phyloP scores from a whole-genome alignment of 495 filamentous ascomycete genomes.

The Acidiella bohemica region DNA sequence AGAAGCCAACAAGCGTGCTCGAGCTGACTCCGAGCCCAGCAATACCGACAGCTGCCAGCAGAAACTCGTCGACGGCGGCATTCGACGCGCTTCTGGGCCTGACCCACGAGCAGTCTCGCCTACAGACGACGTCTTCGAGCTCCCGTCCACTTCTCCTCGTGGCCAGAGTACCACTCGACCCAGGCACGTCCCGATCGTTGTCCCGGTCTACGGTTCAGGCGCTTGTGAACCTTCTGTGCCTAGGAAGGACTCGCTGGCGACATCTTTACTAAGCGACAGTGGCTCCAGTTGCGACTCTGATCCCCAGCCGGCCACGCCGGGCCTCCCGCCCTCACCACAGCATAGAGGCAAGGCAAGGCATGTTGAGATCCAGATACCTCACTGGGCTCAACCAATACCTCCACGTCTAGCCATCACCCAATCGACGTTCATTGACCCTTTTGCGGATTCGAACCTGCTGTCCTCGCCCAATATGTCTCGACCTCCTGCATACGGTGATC shows the following conservation, averaged over 20 bases:
- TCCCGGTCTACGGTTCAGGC: constrained; percentile 29
- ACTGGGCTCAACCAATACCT: constrained; percentile 26
- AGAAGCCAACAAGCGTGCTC: constrained; percentile 10
- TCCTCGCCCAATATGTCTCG: constrained; percentile 26
- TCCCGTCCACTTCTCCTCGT: constrained; percentile 11
- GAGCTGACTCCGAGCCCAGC: constrained; percentile 4
- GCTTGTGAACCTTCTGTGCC: too few species aligned
- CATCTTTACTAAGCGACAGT: constrained; percentile 16
- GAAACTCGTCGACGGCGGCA: neutral
- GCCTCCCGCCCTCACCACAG: neutral
- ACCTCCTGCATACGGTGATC: constrained; percentile 28
- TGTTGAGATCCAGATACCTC: constrained; percentile 30
- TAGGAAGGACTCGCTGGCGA: too few species aligned
- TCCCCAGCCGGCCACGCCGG: constrained; percentile 1
- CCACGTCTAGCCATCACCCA: constrained; percentile 10
- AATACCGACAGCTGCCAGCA: neutral
- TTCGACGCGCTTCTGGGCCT: neutral
- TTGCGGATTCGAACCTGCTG: constrained; percentile 5
- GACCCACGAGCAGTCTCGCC: neutral
- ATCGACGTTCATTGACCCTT: constrained; percentile 15
- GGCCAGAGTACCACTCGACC: constrained; percentile 17
- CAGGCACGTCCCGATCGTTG: constrained; percentile 33
- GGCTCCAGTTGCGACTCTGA: too few species aligned
- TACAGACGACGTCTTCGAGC: constrained; percentile 9
- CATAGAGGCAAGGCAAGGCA: constrained; percentile 22